A percentile compares a stretch with the other conserved stretches of the same genome.
phyloP scores from a whole-genome alignment of 805 yeast species.

The Pichia nanzhaoensis region DNA sequence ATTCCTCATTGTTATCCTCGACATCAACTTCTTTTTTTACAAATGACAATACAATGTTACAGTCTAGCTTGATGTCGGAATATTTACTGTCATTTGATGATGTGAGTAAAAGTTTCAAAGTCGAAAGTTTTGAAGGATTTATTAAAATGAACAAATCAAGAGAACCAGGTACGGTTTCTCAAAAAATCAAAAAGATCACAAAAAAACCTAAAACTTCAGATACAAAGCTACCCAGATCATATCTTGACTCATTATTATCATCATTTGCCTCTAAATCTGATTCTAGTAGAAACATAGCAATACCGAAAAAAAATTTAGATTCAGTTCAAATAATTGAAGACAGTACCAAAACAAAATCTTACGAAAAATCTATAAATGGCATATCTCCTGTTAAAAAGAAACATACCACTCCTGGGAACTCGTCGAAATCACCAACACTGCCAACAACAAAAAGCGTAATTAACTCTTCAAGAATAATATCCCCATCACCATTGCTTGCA shows the following conservation, averaged over 20 bases:
- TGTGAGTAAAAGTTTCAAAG: conserved; percentile 20
- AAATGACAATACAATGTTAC: neutral
- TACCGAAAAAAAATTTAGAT: too few relatives aligned
- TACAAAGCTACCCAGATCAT: neutral
- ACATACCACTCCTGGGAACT: neutral
- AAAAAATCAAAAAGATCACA: neutral
- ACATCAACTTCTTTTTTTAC: neutral
- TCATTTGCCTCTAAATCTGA: neutral
- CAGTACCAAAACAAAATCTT: neutral
- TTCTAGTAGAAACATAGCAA: neutral
- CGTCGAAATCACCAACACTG: neutral
- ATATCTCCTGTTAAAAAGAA: conserved; percentile 13
- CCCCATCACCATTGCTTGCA: neutral
- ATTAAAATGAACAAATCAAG: conserved; percentile 29
- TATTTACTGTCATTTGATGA: conserved; percentile 25
- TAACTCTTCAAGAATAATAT: neutral
- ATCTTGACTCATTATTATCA: conserved; percentile 1
- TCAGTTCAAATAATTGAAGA: too few relatives aligned
- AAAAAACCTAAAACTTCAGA: neutral
- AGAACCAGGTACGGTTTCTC: conserved; percentile 17
- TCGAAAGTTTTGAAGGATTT: conserved; percentile 24
- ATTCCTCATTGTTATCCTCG: neutral
- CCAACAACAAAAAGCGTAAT: neutral
- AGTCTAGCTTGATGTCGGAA: conserved; percentile 17
- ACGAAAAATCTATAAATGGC: conserved; percentile 5